Evolutionary conservation across 768 basidiomycete genomes (phyloP).

Genomic region (Lactifluus subvellereus): DNA sequence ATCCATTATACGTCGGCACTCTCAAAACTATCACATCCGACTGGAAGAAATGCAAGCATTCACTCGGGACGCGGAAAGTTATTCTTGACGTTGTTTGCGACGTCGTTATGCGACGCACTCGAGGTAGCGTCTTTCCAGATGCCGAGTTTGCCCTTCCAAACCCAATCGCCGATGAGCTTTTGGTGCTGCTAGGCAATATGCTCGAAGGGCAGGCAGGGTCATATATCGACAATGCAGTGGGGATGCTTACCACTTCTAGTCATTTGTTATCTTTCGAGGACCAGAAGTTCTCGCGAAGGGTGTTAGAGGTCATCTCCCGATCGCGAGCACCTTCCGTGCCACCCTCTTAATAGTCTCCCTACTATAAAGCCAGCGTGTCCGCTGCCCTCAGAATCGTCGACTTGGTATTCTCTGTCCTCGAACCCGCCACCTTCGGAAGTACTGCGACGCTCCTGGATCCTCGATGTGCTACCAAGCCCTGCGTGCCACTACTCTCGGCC

Average conservation of each 20-base stretch:
- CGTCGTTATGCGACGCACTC: slow-evolving; percentile 21
- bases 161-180: neutral
- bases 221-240: neutral
- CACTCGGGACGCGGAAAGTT: slow-evolving; percentile 20
- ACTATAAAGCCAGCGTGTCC: too few species aligned
- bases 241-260: neutral
- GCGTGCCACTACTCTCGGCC: too few species aligned
- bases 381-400: too few species aligned
- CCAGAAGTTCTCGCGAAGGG: neutral
- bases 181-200: neutral
- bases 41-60: slow-evolving; percentile 1
- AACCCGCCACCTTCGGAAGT: too few species aligned
- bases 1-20: neutral
- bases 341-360: too few species aligned
- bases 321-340: neutral
- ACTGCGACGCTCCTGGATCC: too few species aligned
- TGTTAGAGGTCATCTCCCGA: neutral
- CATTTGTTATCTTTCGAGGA: too few species aligned
- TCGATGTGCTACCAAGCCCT: too few species aligned
- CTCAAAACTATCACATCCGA: slow-evolving; percentile 10
- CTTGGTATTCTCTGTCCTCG: too few species aligned
- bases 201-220: neutral
- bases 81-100: slow-evolving; percentile 28
- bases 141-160: neutral
- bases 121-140: neutral